Base-by-base conservation (phyloP, 2,329 filamentous ascomycete species). In the Reticulascus tulasneorum region DNA sequence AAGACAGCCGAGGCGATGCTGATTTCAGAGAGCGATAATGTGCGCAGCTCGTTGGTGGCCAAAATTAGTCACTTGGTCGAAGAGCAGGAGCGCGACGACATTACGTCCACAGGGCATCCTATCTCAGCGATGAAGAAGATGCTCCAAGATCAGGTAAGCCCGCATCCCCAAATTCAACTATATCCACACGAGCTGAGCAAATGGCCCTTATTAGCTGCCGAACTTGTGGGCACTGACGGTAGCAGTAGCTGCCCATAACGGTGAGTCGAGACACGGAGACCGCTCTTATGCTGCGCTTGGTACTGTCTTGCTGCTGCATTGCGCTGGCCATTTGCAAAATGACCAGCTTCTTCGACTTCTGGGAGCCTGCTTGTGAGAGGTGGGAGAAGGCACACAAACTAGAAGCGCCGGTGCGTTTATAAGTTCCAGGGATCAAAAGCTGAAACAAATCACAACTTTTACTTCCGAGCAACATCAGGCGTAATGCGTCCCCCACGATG, bases 181-280 rank as follows among this genome's bases (percentile, higher is more conserved):
- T n/a, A n/a, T n/a, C n/a, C n/a, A n/a, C n/a, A n/a, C n/a, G n/a
- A n/a, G n/a, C n/a, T n/a, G n/a, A n/a, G n/a, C n/a, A n/a, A n/a
- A n/a, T n/a, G n/a, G n/a, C n/a, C n/a, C n/a, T n/a, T n/a, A n/a
- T 6, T 19, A 54, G 51, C 22, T 51, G 2, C 53, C 54, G 2
- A 51, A 48, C 22, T 44, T 51, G 1, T 57, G 54, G 54, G 42
- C 49, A 6, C 26, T 55, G 20, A 46, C 47, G 10, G 49, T 48
- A 44, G 47, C 50, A 4, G 35, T 56, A 24, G 47, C 44, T 4
- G 28, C 41, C 4, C 43, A 47, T 3, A 39, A 35, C 19, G 31
- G 42, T 3, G 23, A 33, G 6, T 33, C 39, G 12, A 45, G 46
- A 43, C 44, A 51, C 18, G 32, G 33, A 4, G 47, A 54, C 15